phyloP scores from a whole-genome alignment of 2,329 filamentous ascomycete species.

The Fusarium stilboides region DNA sequence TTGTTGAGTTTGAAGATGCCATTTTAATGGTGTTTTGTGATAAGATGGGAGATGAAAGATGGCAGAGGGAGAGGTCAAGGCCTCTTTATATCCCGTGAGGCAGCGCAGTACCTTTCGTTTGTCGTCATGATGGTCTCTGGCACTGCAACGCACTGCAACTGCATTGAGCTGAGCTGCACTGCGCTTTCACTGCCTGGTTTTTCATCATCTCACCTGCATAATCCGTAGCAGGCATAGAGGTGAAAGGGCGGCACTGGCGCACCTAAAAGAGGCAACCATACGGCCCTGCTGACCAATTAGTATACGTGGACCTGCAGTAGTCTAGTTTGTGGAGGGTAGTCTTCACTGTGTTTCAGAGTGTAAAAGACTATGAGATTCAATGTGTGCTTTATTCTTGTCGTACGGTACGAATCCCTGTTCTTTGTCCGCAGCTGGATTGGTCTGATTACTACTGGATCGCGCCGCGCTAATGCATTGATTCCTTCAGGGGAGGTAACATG shows the following conservation, averaged over 20 bases:
- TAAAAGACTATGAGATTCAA: neutral
- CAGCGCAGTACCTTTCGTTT: neutral
- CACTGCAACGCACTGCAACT: neutral
- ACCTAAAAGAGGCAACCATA: constrained; percentile 6
- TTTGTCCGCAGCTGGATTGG: neutral
- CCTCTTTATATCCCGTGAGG: neutral
- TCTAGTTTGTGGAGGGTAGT: too few relatives aligned
- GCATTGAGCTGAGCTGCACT: neutral
- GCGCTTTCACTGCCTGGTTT: neutral
- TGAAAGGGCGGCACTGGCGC: neutral
- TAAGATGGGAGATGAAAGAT: neutral
- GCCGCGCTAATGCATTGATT: neutral
- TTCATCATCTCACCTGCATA: constrained; percentile 7
- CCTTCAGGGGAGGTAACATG: neutral
- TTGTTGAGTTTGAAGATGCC: neutral
- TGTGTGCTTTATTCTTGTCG: neutral
- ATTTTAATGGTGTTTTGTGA: constrained; percentile 1
- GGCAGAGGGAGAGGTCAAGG: neutral
- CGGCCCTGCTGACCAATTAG: constrained; percentile 8
- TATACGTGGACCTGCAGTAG: constrained; percentile 5
- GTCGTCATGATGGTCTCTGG: neutral
- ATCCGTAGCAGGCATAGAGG: neutral
- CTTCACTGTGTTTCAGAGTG: neutral
- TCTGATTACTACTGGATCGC: neutral
- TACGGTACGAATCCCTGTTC: neutral